A percentile compares a stretch with the other conserved stretches of the same genome.
These are phyloP conservation scores for Arabis hirsuta DNA, from an alignment of 345 rosid species.

Conservation along the genomic window DNA sequence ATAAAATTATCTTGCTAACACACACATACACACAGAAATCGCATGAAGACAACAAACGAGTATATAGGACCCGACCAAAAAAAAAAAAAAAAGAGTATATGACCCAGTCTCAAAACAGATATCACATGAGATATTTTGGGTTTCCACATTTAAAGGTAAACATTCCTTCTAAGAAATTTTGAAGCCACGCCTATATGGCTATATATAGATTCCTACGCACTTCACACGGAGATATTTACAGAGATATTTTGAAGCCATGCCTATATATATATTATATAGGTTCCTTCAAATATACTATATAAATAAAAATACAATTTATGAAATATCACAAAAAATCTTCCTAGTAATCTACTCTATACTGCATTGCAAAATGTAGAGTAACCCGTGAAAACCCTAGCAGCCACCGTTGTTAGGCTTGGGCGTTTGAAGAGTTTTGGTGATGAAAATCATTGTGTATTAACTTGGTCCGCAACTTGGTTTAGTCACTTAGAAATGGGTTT, in stretches of 20 bases:
- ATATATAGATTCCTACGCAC: background rate
- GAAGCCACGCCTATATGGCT: background rate
- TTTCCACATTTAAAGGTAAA: background rate
- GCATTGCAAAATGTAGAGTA: too few species aligned
- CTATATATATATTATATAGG: background rate
- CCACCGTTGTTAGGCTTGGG: too few species aligned
- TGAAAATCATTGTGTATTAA: too few species aligned
- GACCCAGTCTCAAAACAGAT: constrained; percentile 28
- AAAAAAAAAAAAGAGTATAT: background rate
- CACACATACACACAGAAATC: background rate
- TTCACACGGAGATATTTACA: background rate
- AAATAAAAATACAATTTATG: background rate
- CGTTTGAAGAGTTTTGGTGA: too few species aligned
- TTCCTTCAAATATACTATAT: background rate
- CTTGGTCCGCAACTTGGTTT: too few species aligned
- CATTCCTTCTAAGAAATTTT: constrained; percentile 24
- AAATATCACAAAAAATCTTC: too few species aligned
- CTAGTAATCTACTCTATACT: background rate
- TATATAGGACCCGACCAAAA: background rate
- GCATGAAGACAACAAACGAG: constrained; percentile 13
- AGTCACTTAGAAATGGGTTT: too few species aligned
- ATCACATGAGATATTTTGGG: constrained; percentile 37
- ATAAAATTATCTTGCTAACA: background rate
- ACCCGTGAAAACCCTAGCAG: too few species aligned
- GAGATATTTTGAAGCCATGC: constrained; percentile 2